Percentiles rank a stretch among this genome's conserved stretches.
phyloP scores from a whole-genome alignment of 2,329 filamentous ascomycete genomes.

The Seiridium unicorne region DNA sequence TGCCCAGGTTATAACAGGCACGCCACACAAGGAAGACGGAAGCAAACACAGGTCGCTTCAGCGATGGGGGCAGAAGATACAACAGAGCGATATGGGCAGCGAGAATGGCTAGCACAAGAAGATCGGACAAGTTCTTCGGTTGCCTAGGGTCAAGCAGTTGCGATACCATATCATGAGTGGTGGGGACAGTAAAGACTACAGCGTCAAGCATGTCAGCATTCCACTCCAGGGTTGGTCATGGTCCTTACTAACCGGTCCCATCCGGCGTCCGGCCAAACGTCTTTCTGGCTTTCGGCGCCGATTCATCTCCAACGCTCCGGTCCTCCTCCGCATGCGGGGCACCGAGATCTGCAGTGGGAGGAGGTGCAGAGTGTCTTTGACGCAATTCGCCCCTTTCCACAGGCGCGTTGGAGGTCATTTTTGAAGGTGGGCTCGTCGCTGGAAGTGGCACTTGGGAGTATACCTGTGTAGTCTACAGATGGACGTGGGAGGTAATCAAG shows the following conservation, averaged over 20 bases:
- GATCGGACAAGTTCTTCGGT: conserved; percentile 91
- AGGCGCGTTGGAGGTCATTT: conserved; percentile 20
- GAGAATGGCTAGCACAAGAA: conserved; percentile 75
- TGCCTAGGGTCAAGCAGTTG: conserved; percentile 92
- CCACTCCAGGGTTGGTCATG: neutral
- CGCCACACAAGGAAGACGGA: conserved; percentile 89
- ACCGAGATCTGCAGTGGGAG: conserved; percentile 11
- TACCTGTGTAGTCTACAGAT: no score
- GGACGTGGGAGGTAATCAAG: neutral
- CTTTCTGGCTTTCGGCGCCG: conserved; percentile 51
- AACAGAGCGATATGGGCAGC: conserved; percentile 71
- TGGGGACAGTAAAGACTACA: conserved; percentile 89
- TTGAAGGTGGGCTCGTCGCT: neutral
- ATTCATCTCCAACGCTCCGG: conserved; percentile 9
- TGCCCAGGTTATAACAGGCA: conserved; percentile 87
- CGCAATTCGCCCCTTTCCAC: conserved; percentile 23
- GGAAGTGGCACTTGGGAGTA: neutral
- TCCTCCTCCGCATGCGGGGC: conserved; percentile 14
- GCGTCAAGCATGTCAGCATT: conserved; percentile 7
- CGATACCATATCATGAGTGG: conserved; percentile 98
- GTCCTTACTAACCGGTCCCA: conserved; percentile 72
- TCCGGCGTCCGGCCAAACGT: conserved; percentile 90
- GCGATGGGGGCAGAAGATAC: conserved; percentile 66
- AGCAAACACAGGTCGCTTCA: conserved; percentile 77
- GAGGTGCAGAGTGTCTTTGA: conserved; percentile 19